Percentiles rank a stretch among this genome's conserved stretches.
Conservation (phyloP, 345 rosid species). For the Eucalyptus decipiens region DNA sequence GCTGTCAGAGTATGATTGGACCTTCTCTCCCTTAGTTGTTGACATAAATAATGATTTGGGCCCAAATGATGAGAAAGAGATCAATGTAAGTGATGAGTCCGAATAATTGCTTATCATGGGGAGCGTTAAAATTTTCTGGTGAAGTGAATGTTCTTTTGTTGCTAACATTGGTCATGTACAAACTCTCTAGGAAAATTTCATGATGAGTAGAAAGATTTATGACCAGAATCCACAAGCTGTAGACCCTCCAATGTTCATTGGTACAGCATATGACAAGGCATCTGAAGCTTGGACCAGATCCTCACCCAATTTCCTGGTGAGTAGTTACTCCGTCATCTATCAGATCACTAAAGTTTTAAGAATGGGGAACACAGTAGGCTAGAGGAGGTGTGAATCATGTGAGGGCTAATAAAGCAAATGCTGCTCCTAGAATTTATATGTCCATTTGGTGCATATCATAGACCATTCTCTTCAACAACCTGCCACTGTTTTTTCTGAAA, state of each 20-base stretch:
- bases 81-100: constrained; percentile 33
- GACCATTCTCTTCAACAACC: not conserved
- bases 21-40: constrained; percentile 66
- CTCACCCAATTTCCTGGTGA: constrained; percentile 62
- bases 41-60: constrained; percentile 77
- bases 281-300: constrained; percentile 84
- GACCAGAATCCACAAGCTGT: constrained; percentile 36
- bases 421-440: not conserved
- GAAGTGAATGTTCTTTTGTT: not conserved
- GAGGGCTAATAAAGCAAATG: not conserved
- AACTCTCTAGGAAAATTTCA: constrained; percentile 48
- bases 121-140: not conserved
- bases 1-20: constrained; percentile 76
- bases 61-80: constrained; percentile 57
- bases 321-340: constrained; percentile 4
- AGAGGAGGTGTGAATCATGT: not conserved
- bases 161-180: not conserved
- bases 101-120: not conserved
- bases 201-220: constrained; percentile 45
- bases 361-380: not conserved
- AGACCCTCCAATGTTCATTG: constrained; percentile 71
- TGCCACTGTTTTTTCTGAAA: not conserved
- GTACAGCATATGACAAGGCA: constrained; percentile 81
- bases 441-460: not conserved
- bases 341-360: not conserved